Percentiles rank a stretch among this genome's conserved stretches.
phyloP scores from a whole-genome alignment of 805 yeast genomes.

The Candida koratica region DNA sequence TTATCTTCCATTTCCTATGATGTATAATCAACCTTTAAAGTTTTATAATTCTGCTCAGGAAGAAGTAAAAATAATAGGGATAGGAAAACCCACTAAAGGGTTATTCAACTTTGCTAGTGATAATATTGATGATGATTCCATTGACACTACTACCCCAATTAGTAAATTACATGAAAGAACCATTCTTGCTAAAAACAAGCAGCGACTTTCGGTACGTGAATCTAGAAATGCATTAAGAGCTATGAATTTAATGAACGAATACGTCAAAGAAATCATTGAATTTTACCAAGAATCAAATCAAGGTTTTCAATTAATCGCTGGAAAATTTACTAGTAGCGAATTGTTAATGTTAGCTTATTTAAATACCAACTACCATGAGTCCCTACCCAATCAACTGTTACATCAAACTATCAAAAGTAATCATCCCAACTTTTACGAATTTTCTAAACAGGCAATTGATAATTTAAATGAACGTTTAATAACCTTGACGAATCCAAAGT shows the following conservation, averaged over 20 bases:
- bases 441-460: background rate
- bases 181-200: slow-evolving; percentile 31
- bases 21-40: slow-evolving; percentile 61
- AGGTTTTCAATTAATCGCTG: background rate
- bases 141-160: slow-evolving; percentile 20
- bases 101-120: slow-evolving; percentile 25
- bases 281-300: background rate
- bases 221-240: slow-evolving; percentile 31
- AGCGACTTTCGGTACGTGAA: slow-evolving; percentile 28
- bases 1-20: slow-evolving; percentile 68
- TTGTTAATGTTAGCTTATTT: slow-evolving; percentile 12
- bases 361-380: slow-evolving; percentile 3
- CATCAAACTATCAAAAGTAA: slow-evolving; percentile 6
- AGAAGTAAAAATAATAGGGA: slow-evolving; percentile 29
- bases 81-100: slow-evolving; percentile 23
- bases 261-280: slow-evolving; percentile 10
- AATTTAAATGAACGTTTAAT: slow-evolving; percentile 3
- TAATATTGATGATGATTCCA: slow-evolving; percentile 20
- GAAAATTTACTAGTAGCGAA: slow-evolving; percentile 9
- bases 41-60: slow-evolving; percentile 37
- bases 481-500: slow-evolving; percentile 18
- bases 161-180: slow-evolving; percentile 39
- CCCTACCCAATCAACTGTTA: slow-evolving; percentile 13
- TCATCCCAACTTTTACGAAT: slow-evolving; percentile 7
- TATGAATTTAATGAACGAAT: slow-evolving; percentile 13